Evolutionary conservation across 192 early-diverging fungal species (phyloP), one percentile per base, ranked within the genome.

Genomic region (Chytriomyces sp.): DNA sequence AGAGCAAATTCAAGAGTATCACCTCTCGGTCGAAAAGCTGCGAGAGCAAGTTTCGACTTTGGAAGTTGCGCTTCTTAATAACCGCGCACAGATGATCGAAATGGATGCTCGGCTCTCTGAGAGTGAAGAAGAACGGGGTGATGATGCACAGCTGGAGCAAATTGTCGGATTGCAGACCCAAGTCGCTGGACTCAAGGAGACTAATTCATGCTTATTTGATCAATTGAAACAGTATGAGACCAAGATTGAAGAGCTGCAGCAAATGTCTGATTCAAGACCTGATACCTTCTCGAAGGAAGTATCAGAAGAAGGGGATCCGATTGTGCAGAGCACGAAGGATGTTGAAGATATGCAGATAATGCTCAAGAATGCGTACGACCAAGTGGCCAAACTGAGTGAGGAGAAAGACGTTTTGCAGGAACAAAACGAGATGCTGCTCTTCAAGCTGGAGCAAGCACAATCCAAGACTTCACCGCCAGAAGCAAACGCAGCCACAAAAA

Each of bases 301-400:
- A 36, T n/a, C 37, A 36, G 38, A 32, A 37, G 17, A 62, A 38
- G 17, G 31, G 60, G 31, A 62, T 8, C 17, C 14, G 44, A 49
- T 49, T 14, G 14, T 49, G 44, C 44, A 49, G 44, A 14, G 22
- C 44, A n/a, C n/a, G n/a, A n/a, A n/a, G n/a, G n/a, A n/a, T n/a
- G 10, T 28, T 10, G 25, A 57, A 10, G 62, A 64, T n/a, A 41
- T 37, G 62, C 62, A 64, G 44, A 38, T 19, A 5, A 68, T 68
- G 44, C 10, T 68, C n/a, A 5, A 68, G 36, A 55, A 54, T 5
- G 33, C 53, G 17, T 59, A 52, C 31, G 30, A 70, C 19, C 33
- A 70, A 44, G 57, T 70, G n/a, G 68, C 68, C 3, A 55, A 70
- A 59, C 37, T 70, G 37, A 70, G 56, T 37, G 68, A 59, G 17